phyloP scores from a whole-genome alignment of 805 yeast genomes.

The Blastobotrys terrestris region DNA sequence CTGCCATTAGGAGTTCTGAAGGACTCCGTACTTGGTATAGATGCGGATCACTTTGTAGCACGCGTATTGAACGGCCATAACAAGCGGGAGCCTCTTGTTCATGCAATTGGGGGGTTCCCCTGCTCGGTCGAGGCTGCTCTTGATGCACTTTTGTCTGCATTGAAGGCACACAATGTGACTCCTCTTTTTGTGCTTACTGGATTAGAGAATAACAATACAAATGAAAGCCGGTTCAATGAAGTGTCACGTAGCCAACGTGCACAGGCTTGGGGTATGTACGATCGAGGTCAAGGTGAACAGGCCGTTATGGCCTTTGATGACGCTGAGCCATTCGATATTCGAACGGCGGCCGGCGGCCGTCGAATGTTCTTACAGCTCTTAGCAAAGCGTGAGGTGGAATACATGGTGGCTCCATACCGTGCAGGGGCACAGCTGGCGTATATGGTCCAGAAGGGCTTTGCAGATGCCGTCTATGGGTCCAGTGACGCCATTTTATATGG shows the following conservation, averaged over 20 bases:
- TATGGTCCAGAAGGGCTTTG: slow-evolving; percentile 45
- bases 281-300: slow-evolving; percentile 31
- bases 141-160: slow-evolving; percentile 55
- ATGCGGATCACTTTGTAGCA: slow-evolving; percentile 66
- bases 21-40: slow-evolving; percentile 72
- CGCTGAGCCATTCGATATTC: slow-evolving; percentile 13
- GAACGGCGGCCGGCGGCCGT: slow-evolving; percentile 14
- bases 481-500: slow-evolving; percentile 66
- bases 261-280: slow-evolving; percentile 38
- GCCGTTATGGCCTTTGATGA: slow-evolving; percentile 26
- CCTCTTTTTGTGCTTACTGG: slow-evolving; percentile 81
- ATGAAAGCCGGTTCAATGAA: neutral
- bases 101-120: slow-evolving; percentile 81
- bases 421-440: slow-evolving; percentile 78
- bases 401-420: slow-evolving; percentile 73
- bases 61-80: slow-evolving; percentile 44
- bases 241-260: slow-evolving; percentile 29
- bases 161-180: slow-evolving; percentile 57
- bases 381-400: slow-evolving; percentile 50
- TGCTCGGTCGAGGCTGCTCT: slow-evolving; percentile 49
- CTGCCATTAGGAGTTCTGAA: slow-evolving; percentile 58
- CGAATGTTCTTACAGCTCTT: slow-evolving; percentile 53
- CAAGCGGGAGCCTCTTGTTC: slow-evolving; percentile 61
- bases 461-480: slow-evolving; percentile 80
- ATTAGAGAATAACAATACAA: slow-evolving; percentile 28